Base-by-base conservation (phyloP, 371 early-diverging fungal genomes). In the Apophysomyces ossiformis region DNA sequence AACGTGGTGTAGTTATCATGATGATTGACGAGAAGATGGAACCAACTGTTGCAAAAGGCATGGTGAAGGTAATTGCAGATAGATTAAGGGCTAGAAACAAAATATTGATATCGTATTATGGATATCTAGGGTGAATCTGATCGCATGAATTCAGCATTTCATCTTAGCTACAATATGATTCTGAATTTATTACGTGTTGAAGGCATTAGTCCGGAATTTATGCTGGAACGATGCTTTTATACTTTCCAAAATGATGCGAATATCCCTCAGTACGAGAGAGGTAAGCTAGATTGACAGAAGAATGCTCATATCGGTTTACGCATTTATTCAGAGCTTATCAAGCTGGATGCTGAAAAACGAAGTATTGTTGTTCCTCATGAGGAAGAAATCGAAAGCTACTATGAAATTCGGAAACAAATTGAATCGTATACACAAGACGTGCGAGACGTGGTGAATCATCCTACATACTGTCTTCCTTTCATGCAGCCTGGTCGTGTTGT, bases 161-260 rank as follows among this genome's bases (percentile, higher is more conserved):
- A 96, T 67, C 82, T 99, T 44, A 95, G 94, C n/a, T 99, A 99
- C 84, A 96, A 97, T 76, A 99, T 99, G 99, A 92, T 99, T 37
- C 81, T 99, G 50, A 99, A 99, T 75, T 76, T 99, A 77, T 87
- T 97, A 68, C 89, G 99, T 43, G 96, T 99, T 32, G 99, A 99
- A 79, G 97, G 95, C 7, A 85, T 97, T 41, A 94, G 93, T 58
- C 96, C 99, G 5, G 96, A 99, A 73, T 95, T 86, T 69, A 93
- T 99, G 87, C 83, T 99, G 37, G 92, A 97, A 75, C 85, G 92
- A 41, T 94, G 94, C 75, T 99, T 99, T 81, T 92, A 88, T 73
- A 99, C 99, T 71, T 99, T 95, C 86, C 99, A 99, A 75, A 95
- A 94, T 60, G 84, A 89, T 57, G 84, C 93, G 8, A 84, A 87